Evolutionary conservation across 2,329 filamentous ascomycete species (phyloP), one percentile per base, ranked within the genome.

Genomic region (Diatrype stigma): DNA sequence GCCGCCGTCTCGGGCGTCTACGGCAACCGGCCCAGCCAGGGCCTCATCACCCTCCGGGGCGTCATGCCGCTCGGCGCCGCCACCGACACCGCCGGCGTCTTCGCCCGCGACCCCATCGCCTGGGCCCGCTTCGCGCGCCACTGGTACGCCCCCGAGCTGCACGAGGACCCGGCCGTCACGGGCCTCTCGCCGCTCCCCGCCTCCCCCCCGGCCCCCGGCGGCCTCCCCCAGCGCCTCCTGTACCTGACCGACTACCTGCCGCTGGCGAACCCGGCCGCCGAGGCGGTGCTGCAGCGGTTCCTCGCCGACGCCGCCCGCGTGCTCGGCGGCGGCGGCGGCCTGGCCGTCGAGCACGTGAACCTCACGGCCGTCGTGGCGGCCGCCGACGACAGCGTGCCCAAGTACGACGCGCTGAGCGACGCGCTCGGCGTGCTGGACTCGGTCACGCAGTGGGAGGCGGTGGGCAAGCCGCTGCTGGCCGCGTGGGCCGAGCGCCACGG

Each of bases 241-340:
- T 73, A 73, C 50, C 68, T 69, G 2, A 62, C 60, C 3, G 72
- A 74, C 45, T 73, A 73, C 48, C 61, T 73, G 0, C 71, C 71
- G 0, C 59, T 73, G 2, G 67, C 60, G 51, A 73, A 72, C 50
- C 66, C 70, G 0, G 68, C 69, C 2, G 69, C 70, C 0, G 67
- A 72, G 35, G 59, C 62, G 1, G 63, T 73, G 8, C 61, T 73
- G 0, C 65, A 71, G 52, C 51, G 51, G 0, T 72, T 73, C 54
- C 65, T 73, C 40, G 52, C 42, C 14, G 67, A 69, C 38, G 53
- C 71, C 50, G 64, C 65, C 3, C 44, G 59, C 3, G 55, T 70
- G 6, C 70, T 73, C 52, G 62, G 63, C 45, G 71, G n/a, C n/a
- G n/a, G n/a, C n/a, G n/a, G n/a, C n/a, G n/a, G 26, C 26, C 26